Conservation (phyloP, 441 rosid species). For the Erysimum pusillum region DNA sequence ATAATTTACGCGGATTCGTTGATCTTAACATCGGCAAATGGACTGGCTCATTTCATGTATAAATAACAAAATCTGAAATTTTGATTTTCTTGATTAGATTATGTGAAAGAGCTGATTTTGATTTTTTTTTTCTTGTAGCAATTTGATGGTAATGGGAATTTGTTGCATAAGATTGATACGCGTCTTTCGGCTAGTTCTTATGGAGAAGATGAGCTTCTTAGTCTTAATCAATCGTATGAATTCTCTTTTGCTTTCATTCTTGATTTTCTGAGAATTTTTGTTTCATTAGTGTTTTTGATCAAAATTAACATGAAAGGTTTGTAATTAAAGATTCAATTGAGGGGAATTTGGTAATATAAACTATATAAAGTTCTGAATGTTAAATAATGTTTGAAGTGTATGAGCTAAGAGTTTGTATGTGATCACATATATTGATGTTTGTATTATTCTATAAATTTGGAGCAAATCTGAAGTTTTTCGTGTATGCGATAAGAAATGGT, state of each 20-base stretch:
- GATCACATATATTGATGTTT: no score
- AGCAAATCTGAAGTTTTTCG: no score
- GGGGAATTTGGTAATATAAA: no score
- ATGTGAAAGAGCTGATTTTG: background rate
- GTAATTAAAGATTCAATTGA: background rate
- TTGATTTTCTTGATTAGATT: background rate
- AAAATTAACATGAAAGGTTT: background rate
- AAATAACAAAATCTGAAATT: background rate
- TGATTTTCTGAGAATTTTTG: background rate
- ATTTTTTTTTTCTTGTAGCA: constrained; percentile 58
- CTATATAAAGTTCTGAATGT: no score
- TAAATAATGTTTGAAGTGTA: no score
- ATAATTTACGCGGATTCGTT: constrained; percentile 74
- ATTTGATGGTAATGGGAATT: constrained; percentile 76
- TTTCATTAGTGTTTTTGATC: background rate
- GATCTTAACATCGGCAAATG: constrained; percentile 79
- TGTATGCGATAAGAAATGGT: no score
- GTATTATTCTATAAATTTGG: no score
- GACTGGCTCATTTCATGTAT: constrained; percentile 84
- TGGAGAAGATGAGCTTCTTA: constrained; percentile 87
- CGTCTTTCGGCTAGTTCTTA: constrained; percentile 77
- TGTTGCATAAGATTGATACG: constrained; percentile 79
- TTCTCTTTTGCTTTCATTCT: background rate
- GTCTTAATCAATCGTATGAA: constrained; percentile 94
- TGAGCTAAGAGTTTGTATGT: no score